These are phyloP conservation scores for Gyromitra esculenta DNA, from an alignment of 2,329 filamentous ascomycete species.

Conservation along the genomic window DNA sequence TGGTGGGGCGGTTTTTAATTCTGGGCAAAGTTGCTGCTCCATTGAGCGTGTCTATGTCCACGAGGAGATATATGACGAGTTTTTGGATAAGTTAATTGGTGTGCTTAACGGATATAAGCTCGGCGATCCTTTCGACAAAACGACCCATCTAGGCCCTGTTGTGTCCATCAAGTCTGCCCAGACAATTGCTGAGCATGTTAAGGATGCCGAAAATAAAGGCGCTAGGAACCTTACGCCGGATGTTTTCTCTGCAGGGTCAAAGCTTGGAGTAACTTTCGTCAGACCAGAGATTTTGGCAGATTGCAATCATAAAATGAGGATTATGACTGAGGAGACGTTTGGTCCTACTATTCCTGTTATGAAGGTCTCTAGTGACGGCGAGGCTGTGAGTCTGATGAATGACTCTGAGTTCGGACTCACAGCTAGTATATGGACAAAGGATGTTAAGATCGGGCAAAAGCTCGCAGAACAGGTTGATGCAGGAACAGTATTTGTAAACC, in stretches of 20 bases:
- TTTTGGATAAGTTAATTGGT: conserved; percentile 79
- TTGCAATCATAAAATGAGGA: conserved; percentile 72
- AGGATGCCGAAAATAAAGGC: conserved; percentile 83
- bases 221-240: conserved; percentile 85
- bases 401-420: conserved; percentile 94
- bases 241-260: conserved; percentile 56
- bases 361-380: conserved; percentile 81
- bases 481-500: conserved; percentile 95
- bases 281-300: conserved; percentile 82
- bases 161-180: conserved; percentile 74
- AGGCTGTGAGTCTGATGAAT: conserved; percentile 88
- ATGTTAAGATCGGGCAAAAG: conserved; percentile 77
- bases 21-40: conserved; percentile 96
- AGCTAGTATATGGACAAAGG: conserved; percentile 97
- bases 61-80: conserved; percentile 81
- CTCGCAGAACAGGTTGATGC: conserved; percentile 85
- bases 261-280: conserved; percentile 68
- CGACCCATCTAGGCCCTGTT: conserved; percentile 86
- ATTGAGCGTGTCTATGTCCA: conserved; percentile 92
- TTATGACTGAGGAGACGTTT: conserved; percentile 96
- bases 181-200: conserved; percentile 79
- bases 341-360: conserved; percentile 91
- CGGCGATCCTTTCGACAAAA: conserved; percentile 83
- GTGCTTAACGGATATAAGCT: conserved; percentile 72
- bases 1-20: conserved; percentile 96